These are phyloP conservation scores for Aspergillus tubingensis DNA, from an alignment of 2,329 filamentous ascomycete genomes.

Conservation along the genomic window DNA sequence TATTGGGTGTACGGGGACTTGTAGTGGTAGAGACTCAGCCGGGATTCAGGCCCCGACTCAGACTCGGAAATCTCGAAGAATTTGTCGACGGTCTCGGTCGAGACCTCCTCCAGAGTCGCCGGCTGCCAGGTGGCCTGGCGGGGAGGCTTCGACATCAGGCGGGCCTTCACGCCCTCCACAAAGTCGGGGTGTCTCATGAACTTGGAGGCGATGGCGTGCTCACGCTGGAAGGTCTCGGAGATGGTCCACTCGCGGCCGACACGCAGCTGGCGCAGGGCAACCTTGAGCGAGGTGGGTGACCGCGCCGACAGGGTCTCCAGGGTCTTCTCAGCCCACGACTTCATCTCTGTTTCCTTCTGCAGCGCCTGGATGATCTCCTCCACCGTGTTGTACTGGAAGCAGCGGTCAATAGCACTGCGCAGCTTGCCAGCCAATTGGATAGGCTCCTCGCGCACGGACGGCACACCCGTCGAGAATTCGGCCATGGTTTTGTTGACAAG, in stretches of 20 bases:
- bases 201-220: slow-evolving; percentile 77
- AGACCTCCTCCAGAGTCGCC: slow-evolving; percentile 68
- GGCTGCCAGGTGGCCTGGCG: slow-evolving; percentile 75
- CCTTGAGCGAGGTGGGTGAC: slow-evolving; percentile 84
- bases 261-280: slow-evolving; percentile 80
- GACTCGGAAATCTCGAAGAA: slow-evolving; percentile 65
- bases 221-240: slow-evolving; percentile 77
- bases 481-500: slow-evolving; percentile 86
- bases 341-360: slow-evolving; percentile 54
- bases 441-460: slow-evolving; percentile 60
- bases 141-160: slow-evolving; percentile 70
- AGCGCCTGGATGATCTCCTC: slow-evolving; percentile 71
- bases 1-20: slow-evolving; percentile 66
- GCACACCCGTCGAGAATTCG: slow-evolving; percentile 85
- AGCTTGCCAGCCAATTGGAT: slow-evolving; percentile 68
- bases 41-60: slow-evolving; percentile 31
- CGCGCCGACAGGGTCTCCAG: slow-evolving; percentile 72
- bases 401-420: slow-evolving; percentile 80
- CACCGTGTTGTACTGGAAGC: slow-evolving; percentile 69
- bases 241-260: slow-evolving; percentile 77
- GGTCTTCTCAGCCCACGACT: slow-evolving; percentile 77
- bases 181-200: slow-evolving; percentile 96
- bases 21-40: slow-evolving; percentile 60
- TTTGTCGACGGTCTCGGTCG: slow-evolving; percentile 57
- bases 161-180: slow-evolving; percentile 81